Evolutionary conservation across 306 rosid genomes (phyloP), one percentile per base, ranked within the genome.

Genomic region (Dryas alaskensis): DNA sequence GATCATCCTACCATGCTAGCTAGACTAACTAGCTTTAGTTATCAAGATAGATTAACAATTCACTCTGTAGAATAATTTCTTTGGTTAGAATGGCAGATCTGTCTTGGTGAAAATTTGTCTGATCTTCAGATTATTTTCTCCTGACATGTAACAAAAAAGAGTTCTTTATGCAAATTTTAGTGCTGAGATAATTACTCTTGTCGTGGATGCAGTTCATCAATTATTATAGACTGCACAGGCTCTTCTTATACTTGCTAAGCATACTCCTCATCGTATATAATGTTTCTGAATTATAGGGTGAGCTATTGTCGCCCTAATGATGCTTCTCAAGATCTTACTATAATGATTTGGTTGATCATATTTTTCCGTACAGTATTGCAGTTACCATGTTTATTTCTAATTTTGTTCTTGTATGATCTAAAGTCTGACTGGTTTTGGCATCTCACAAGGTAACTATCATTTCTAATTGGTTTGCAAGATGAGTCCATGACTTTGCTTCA

Each of bases 391-490:
- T 51, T 68, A 17, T 69, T 53, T 43, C 68, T 43, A 0, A 5
- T 43, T 49, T 10, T 54, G 44, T 46, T 55, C 60, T 70, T 40
- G 45, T 39, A 58, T 64, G 13, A 62, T 74, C 45, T 46, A 65
- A 72, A 54, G 44, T 57, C 6, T 53, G n/a, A 47, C 14, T 70
- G 47, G 37, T 60, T 25, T 62, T 74, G 49, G 63, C 19, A 25
- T 58, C 47, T 57, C 48, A 7, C 16, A 55, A 19, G 44, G 59
- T 60, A 31, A 16, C 51, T 19, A 54, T 59, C 57, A 60, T 46
- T 47, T 50, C 25, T 66, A 19, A 51, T 79, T 39, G 22, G 6
- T 71, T 61, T 42, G 42, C 62, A 54, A 70, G 22, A 64, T 59
- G 51, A 66, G 37, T 4, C 6, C 53, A 65, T 45, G 39, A 73